Conservation (phyloP, 768 basidiomycete species). For the Rhodosporidiobolus odoratus region DNA sequence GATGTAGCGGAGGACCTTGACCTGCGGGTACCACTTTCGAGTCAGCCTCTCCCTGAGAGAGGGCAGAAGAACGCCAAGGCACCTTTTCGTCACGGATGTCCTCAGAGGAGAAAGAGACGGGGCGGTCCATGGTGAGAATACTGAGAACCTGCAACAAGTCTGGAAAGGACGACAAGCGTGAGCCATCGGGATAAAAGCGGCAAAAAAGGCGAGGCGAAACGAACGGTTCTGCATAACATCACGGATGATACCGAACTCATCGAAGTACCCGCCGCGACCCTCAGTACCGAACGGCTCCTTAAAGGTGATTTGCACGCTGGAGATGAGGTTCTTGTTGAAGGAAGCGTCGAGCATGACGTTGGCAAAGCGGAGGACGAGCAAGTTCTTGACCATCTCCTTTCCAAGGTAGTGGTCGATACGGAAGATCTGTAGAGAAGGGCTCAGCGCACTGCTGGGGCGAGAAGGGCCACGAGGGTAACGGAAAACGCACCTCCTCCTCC, state of each 20-base stretch:
- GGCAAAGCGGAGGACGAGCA: conserved; percentile 90
- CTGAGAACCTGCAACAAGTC: conserved; percentile 92
- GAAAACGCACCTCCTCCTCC: conserved; percentile 64
- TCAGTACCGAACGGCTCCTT: conserved; percentile 99
- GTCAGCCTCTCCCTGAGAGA: neutral
- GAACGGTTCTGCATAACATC: conserved; percentile 96
- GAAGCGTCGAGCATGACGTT: conserved; percentile 80
- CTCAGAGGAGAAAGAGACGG: conserved; percentile 92
- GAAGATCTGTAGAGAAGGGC: conserved; percentile 57
- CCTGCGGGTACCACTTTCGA: conserved; percentile 51
- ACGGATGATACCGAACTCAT: conserved; percentile 98
- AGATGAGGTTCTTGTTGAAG: conserved; percentile 95
- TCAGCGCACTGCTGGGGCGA: too few species aligned
- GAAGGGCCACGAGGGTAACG: neutral
- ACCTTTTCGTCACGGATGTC: conserved; percentile 99
- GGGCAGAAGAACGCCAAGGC: neutral
- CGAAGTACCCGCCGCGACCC: conserved; percentile 99
- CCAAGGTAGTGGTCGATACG: conserved; percentile 99
- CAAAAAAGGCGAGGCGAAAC: conserved; percentile 47
- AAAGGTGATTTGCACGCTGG: conserved; percentile 97
- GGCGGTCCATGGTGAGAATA: conserved; percentile 94
- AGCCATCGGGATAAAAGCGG: neutral
- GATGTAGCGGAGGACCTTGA: conserved; percentile 90
- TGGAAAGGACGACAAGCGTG: conserved; percentile 46
- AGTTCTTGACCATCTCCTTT: conserved; percentile 99